Conservation (phyloP, 2,329 filamentous ascomycete species). For the Cladophialophora yegresii region DNA sequence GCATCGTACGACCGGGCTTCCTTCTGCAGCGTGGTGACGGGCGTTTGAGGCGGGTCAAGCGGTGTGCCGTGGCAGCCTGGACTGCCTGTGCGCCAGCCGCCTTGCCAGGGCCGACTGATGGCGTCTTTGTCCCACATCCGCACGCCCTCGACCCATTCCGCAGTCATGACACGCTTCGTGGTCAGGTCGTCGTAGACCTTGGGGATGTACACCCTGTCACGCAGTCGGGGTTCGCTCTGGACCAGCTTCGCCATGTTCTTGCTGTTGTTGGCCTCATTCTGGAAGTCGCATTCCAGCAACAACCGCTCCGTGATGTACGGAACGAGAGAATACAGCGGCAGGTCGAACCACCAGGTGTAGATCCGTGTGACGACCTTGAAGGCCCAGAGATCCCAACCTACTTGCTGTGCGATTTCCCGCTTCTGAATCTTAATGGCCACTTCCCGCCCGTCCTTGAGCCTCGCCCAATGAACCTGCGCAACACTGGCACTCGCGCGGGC, state of each 20-base stretch:
- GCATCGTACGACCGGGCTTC: conserved; percentile 56
- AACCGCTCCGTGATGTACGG: conserved; percentile 93
- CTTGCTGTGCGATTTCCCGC: conserved; percentile 85
- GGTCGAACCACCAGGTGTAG: conserved; percentile 84
- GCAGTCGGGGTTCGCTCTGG: conserved; percentile 71
- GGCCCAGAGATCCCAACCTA: conserved; percentile 92
- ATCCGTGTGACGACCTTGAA: conserved; percentile 83
- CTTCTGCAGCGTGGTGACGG: conserved; percentile 38
- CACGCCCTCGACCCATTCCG: conserved; percentile 96
- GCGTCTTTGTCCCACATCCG: conserved; percentile 88
- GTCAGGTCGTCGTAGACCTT: conserved; percentile 79
- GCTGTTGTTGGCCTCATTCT: conserved; percentile 86
- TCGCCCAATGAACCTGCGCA: conserved; percentile 95
- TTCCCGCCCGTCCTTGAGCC: conserved; percentile 80
- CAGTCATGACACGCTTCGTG: conserved; percentile 81
- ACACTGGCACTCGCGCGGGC: conserved; percentile 81
- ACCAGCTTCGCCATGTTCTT: conserved; percentile 80
- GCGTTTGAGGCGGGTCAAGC: conserved; percentile 54
- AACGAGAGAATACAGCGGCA: conserved; percentile 88
- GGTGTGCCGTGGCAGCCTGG: conserved; percentile 72
- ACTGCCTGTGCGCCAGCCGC: conserved; percentile 72
- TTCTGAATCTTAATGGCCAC: conserved; percentile 98
- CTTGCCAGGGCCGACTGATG: conserved; percentile 75
- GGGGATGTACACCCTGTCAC: conserved; percentile 83
- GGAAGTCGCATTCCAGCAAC: conserved; percentile 89